Base-by-base conservation (phyloP, 2,329 filamentous ascomycete species). In the Harringtonia aguacate region DNA sequence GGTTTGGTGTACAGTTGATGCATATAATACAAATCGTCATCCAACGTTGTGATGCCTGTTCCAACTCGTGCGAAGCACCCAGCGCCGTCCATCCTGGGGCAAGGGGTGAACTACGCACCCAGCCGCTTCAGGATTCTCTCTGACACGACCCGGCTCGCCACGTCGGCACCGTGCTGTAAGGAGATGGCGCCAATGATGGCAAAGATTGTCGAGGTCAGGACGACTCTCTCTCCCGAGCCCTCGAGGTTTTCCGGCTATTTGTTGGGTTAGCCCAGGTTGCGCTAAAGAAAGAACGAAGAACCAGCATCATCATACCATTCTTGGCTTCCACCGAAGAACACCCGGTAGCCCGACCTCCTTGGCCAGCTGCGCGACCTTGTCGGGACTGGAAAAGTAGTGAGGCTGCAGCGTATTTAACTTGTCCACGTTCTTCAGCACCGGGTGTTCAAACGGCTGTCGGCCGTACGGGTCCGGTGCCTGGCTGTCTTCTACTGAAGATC, bases 181-280 rank as follows among this genome's bases (percentile, higher is more conserved):
- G 87, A 81, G 43, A 98, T 64, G 12, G 92, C 92, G 20, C 92
- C 92, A 36, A 97, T 67, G 44, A 98, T 83, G 37, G 89, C 86
- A 59, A 88, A 86, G 44, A 98, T 56, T 4, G 86, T 78, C 49
- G 87, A 81, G 39, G 83, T 77, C 44, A 94, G 67, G 21, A 97
- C 81, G 4, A 81, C 69, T 22, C 86, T 75, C 24, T 84, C 63
- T 52, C 92, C 92, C 0, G 87, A 95, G 17, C 68, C 66, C 41
- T 73, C 61, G 43, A 94, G 70, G 54, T 88, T 81, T 48, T 81
- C 68, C 20, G 79, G 74, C 73, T 77, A 48, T 37, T 29, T 29
- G 41, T 33, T 29, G 33, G 30, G 28, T 36, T 2, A 36, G 39
- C 27, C 13, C 12, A 28, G 24, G 20, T 28, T 8, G 17, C 20